Conservation (phyloP, 495 filamentous ascomycete genomes). For the Penicillium diatomitis region DNA sequence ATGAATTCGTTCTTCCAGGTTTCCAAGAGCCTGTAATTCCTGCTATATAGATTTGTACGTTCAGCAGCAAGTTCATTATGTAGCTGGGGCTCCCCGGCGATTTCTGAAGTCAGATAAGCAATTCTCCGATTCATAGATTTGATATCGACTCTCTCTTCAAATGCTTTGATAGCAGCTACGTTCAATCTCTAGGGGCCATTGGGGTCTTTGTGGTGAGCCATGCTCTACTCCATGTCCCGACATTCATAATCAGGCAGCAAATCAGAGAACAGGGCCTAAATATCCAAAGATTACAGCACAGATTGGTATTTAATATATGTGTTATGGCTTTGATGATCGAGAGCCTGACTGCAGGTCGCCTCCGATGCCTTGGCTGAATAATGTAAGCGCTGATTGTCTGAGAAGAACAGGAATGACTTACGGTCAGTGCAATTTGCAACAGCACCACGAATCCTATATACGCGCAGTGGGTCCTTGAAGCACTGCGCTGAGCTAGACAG, state of each 20-base stretch:
- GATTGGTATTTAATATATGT: conserved; percentile 14
- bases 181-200: background rate
- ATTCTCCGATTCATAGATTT: background rate
- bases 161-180: background rate
- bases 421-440: background rate
- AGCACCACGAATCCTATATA: conserved; percentile 8
- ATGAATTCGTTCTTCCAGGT: background rate
- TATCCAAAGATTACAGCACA: conserved; percentile 9
- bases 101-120: background rate
- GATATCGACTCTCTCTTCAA: background rate
- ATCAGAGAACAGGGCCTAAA: conserved; percentile 8
- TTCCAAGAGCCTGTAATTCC: background rate
- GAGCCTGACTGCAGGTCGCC: conserved; percentile 6
- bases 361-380: conserved; percentile 10
- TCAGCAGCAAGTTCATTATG: background rate
- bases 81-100: background rate
- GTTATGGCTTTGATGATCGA: conserved; percentile 9
- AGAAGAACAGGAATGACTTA: background rate
- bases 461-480: conserved; percentile 5
- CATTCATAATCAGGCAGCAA: background rate
- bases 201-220: background rate
- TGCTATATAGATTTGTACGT: background rate
- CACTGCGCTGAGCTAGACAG: conserved; percentile 2
- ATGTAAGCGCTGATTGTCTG: background rate
- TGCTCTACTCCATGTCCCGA: background rate